phyloP scores from a whole-genome alignment of 257 asterid species.

The Agastache rugosa region DNA sequence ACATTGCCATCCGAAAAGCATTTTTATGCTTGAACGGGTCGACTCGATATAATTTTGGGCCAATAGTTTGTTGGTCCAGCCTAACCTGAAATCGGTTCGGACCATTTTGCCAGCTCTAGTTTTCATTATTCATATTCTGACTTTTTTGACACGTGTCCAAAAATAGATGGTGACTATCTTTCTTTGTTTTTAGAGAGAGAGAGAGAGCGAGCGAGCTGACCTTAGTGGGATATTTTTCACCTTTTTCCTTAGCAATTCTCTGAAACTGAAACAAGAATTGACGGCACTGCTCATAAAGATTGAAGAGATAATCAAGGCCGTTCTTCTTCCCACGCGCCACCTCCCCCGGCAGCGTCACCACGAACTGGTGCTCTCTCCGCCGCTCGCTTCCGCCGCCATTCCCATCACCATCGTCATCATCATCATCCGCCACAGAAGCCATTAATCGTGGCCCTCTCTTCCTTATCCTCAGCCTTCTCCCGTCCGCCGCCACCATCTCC shows the following conservation, averaged over 20 bases:
- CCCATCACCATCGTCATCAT: slow-evolving; percentile 51
- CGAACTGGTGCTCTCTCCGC: slow-evolving; percentile 93
- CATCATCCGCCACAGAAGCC: slow-evolving; percentile 28
- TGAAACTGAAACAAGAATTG: slow-evolving; percentile 95
- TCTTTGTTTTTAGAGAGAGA: too few relatives aligned
- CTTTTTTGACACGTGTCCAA: too few relatives aligned
- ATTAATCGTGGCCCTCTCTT: slow-evolving; percentile 49
- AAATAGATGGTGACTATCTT: too few relatives aligned
- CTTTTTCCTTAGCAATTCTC: slow-evolving; percentile 83
- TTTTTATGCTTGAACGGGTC: too few relatives aligned
- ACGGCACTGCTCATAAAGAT: slow-evolving; percentile 88
- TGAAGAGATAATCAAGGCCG: slow-evolving; percentile 91
- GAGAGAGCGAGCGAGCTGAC: too few relatives aligned
- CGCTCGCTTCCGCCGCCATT: slow-evolving; percentile 56
- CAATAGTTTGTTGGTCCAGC: too few relatives aligned
- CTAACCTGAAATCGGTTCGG: too few relatives aligned
- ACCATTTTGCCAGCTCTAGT: too few relatives aligned
- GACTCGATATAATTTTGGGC: too few relatives aligned
- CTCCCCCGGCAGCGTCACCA: slow-evolving; percentile 97
- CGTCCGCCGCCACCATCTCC: slow-evolving; percentile 59
- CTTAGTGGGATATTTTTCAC: slow-evolving; percentile 96
- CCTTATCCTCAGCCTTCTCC: slow-evolving; percentile 53
- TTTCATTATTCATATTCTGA: too few relatives aligned
- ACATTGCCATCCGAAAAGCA: too few relatives aligned
- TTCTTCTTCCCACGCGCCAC: slow-evolving; percentile 99